A percentile compares a stretch with the other conserved stretches of the same genome.
Conservation (phyloP, 2,329 filamentous ascomycete species). For the Alternaria gaisen region DNA sequence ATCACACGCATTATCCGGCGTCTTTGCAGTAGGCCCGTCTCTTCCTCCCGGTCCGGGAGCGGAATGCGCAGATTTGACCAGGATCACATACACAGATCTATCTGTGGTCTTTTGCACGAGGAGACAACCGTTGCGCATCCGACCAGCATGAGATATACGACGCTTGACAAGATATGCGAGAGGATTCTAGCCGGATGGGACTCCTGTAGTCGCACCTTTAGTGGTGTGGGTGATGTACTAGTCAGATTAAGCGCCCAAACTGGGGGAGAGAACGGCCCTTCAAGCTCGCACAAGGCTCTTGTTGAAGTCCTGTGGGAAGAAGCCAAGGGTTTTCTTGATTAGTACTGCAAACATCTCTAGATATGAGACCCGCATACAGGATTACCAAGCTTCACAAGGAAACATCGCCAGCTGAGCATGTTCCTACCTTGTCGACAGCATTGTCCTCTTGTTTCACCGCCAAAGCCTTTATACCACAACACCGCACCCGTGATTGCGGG, state of each 20-base stretch:
- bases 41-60: not conserved
- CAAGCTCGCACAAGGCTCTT: not conserved
- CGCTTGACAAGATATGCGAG: not conserved
- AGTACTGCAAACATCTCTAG: not conserved
- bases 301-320: not conserved
- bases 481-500: not conserved
- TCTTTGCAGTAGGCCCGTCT: not conserved
- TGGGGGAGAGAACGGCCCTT: constrained; percentile 1
- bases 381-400: not conserved
- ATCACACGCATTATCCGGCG: not conserved
- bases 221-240: not conserved
- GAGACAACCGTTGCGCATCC: not conserved
- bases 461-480: not conserved
- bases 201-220: not conserved
- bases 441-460: not conserved
- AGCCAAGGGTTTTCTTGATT: not conserved
- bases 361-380: not conserved
- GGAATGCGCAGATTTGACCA: not conserved
- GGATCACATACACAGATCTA: not conserved
- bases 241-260: not conserved
- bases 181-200: not conserved
- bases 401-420: not conserved
- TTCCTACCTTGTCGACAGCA: not conserved
- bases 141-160: not conserved
- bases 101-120: not conserved